phyloP scores from a whole-genome alignment of 805 yeast genomes.

The Candida tibetensis region DNA sequence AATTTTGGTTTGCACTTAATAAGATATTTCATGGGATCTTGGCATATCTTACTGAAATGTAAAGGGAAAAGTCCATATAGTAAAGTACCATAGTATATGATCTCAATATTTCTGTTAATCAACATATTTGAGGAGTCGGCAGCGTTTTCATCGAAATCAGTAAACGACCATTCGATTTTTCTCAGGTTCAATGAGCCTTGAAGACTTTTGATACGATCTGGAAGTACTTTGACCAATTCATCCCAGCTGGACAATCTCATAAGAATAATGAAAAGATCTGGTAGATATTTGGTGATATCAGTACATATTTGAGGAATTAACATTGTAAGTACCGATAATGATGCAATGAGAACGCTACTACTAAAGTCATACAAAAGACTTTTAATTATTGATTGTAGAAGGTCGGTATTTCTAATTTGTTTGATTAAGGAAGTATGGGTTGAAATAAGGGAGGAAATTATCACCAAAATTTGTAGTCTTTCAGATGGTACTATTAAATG shows the following conservation, averaged over 20 bases:
- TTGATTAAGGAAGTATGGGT: conserved; percentile 22
- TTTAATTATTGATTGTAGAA: conserved; percentile 38
- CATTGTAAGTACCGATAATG: conserved; percentile 31
- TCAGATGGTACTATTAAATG: conserved; percentile 29
- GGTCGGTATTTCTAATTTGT: conserved; percentile 30
- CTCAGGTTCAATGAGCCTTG: conserved; percentile 6
- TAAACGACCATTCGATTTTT: conserved; percentile 17
- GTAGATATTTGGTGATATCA: conserved; percentile 30
- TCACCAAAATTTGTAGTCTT: conserved; percentile 38
- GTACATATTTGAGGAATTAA: conserved; percentile 43
- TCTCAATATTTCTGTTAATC: conserved; percentile 4
- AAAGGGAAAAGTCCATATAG: conserved; percentile 59
- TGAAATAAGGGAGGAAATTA: conserved; percentile 35
- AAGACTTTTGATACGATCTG: conserved; percentile 10
- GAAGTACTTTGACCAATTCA: conserved; percentile 12
- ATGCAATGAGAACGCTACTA: conserved; percentile 37
- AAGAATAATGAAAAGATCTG: conserved; percentile 43
- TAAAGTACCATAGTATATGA: conserved; percentile 41
- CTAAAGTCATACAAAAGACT: conserved; percentile 41
- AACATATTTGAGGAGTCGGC: conserved; percentile 17
- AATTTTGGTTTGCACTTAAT: neutral
- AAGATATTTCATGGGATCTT: conserved; percentile 38
- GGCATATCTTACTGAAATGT: conserved; percentile 42
- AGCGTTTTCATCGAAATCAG: conserved; percentile 10
- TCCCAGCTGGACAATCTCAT: conserved; percentile 37